phyloP scores from a whole-genome alignment of 805 yeast genomes.

The Candida verbasci region DNA sequence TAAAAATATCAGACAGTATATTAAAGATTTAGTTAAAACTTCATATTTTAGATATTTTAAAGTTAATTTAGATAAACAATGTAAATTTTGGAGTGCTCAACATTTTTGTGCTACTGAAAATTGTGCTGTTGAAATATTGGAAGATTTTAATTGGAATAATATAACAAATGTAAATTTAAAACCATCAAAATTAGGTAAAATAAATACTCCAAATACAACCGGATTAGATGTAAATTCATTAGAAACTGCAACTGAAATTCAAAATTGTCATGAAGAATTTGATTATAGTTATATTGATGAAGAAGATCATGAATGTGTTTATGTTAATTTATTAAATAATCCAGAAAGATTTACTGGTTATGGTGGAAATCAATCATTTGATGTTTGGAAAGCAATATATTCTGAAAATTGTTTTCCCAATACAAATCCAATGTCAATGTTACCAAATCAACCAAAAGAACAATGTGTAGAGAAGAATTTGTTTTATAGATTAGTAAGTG shows the following conservation, averaged over 20 bases:
- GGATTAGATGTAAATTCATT: conserved; percentile 11
- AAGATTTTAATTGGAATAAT: conserved; percentile 66
- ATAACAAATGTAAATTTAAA: conserved; percentile 54
- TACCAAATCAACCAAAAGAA: conserved; percentile 29
- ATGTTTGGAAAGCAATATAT: conserved; percentile 91
- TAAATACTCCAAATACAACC: conserved; percentile 19
- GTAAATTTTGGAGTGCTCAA: conserved; percentile 82
- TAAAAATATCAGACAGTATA: conserved; percentile 37
- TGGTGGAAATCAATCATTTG: conserved; percentile 86
- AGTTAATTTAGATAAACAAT: conserved; percentile 72
- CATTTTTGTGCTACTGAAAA: conserved; percentile 84
- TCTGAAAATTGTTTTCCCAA: conserved; percentile 83
- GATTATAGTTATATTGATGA: conserved; percentile 70
- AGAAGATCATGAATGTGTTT: conserved; percentile 65
- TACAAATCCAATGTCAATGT: conserved; percentile 34
- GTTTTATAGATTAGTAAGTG: conserved; percentile 81
- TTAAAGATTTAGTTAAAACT: conserved; percentile 57
- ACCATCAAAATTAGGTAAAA: conserved; percentile 62
- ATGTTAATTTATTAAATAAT: conserved; percentile 80
- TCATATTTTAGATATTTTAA: conserved; percentile 88
- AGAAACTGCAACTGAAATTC: conserved; percentile 8
- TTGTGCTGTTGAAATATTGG: conserved; percentile 81
- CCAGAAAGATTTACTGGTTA: conserved; percentile 97
- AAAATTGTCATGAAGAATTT: conserved; percentile 38
- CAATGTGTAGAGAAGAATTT: conserved; percentile 81